phyloP scores from a whole-genome alignment of 1,284 basidiomycete genomes.

The Sanghuangporus baumii region DNA sequence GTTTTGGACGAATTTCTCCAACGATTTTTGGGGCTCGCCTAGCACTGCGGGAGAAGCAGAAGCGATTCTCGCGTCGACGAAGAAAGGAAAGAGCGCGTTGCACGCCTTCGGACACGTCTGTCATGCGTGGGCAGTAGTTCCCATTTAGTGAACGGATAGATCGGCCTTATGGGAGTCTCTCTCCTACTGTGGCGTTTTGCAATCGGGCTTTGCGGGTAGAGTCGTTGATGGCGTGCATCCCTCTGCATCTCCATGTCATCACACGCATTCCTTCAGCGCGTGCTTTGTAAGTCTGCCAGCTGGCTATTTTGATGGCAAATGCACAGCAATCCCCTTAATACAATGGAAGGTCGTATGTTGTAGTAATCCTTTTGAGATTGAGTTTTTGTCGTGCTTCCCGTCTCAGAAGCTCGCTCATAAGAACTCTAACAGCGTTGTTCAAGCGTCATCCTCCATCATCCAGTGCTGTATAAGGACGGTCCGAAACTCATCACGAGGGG shows the following conservation, averaged over 20 bases:
- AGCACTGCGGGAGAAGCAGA: not conserved
- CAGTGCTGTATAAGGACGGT: not conserved
- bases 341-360: not conserved
- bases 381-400: not conserved
- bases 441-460: not conserved
- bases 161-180: not conserved
- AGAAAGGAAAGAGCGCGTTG: not conserved
- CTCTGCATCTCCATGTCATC: not conserved
- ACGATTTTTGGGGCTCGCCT: not conserved
- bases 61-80: not conserved
- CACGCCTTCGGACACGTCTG: not conserved
- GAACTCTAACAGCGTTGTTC: not conserved
- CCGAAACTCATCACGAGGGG: not conserved
- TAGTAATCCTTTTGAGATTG: not conserved
- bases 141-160: not conserved
- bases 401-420: not conserved
- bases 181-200: not conserved
- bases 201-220: not conserved
- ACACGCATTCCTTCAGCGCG: not conserved
- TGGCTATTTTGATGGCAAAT: not conserved
- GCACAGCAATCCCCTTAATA: not conserved
- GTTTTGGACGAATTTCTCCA: not conserved
- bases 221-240: not conserved
- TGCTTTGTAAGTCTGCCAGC: not conserved
- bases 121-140: not conserved